Base-by-base conservation (phyloP, 768 basidiomycete genomes). In the Lactarius psammicola region DNA sequence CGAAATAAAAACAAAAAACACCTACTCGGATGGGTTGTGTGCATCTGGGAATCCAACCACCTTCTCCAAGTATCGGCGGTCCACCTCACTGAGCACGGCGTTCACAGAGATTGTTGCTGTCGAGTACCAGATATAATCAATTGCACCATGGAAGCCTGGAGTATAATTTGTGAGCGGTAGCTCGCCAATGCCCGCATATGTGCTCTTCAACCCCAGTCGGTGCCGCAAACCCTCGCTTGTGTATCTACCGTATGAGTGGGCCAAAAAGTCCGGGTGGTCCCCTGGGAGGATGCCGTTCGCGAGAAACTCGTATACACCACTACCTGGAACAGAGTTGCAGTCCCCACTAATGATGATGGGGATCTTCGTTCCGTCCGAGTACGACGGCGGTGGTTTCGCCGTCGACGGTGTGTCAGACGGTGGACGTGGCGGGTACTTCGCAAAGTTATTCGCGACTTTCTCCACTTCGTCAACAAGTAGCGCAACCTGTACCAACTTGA, bases 21-120 rank as follows among this genome's bases (percentile, higher is more conserved):
- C 94, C 74, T 77, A 98, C 95, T 98, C 95, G 65, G 94, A 95
- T 28, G 96, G 94, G 82, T 95, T 97, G 74, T 98, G 94, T 2
- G 88, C 85, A 76, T 98, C 95, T 33, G 97, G 97, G 82, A 98
- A 98, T 42, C 97, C 97, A 54, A 98, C 96, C 20, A 86, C 86
- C 79, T 93, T 93, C 69, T 89, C 87, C 74, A 98, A 75, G 79
- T 99, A 99, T 30, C 74, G 74, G 71, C 81, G 82, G 74, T 98
- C 95, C 65, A 98, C 87, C 75, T 90, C 93, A 17, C 92, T 92
- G 53, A 98, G 80, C n/a, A 96, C 86, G 26, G 88, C 87, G 67
- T 88, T 94, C 31, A 92, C 87, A 11, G 84, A 81, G 58, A 98
- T 70, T 66, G 86, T 92, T 57, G 81, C 78, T 0, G 86, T 83